Percentiles rank a stretch among this genome's conserved stretches.
Evolutionary conservation across 2,329 filamentous ascomycete species (phyloP).

Genomic region (Orbilia ellipsospora): DNA sequence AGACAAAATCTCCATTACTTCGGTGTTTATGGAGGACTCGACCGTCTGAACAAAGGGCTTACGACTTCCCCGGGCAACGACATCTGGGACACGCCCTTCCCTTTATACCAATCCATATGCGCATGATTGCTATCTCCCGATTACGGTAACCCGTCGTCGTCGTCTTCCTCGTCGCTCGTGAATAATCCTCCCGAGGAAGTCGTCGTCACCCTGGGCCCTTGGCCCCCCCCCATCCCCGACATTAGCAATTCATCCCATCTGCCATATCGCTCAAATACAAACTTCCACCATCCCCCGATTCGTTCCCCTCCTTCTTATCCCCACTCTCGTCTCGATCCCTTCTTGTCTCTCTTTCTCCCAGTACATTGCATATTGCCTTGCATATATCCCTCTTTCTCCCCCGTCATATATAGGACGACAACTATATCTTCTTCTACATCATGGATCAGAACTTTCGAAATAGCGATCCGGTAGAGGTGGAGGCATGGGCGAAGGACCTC

Average conservation of each 20-base stretch:
- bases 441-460: conserved; percentile 61
- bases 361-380: conserved; percentile 57
- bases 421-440: conserved; percentile 60
- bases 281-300: conserved; percentile 3
- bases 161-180: conserved; percentile 37
- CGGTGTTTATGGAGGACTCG: conserved; percentile 48
- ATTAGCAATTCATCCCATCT: conserved; percentile 7
- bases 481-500: conserved; percentile 81
- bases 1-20: conserved; percentile 5
- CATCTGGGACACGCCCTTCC: conserved; percentile 52
- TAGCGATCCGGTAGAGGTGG: conserved; percentile 67
- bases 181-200: conserved; percentile 49
- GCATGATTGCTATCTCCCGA: conserved; percentile 34
- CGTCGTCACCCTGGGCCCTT: conserved; percentile 53
- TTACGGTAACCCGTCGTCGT: conserved; percentile 48
- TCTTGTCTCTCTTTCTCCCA: conserved; percentile 59
- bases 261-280: too few species aligned
- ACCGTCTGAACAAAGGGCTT: conserved; percentile 39
- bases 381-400: conserved; percentile 56
- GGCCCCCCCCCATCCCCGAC: conserved; percentile 11
- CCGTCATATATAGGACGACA: conserved; percentile 56
- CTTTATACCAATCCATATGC: conserved; percentile 50
- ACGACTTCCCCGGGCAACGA: conserved; percentile 53
- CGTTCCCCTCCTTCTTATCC: conserved; percentile 35
- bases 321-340: not conserved